phyloP scores from a whole-genome alignment of 371 early-diverging fungal genomes.

The Batkoa obscura region DNA sequence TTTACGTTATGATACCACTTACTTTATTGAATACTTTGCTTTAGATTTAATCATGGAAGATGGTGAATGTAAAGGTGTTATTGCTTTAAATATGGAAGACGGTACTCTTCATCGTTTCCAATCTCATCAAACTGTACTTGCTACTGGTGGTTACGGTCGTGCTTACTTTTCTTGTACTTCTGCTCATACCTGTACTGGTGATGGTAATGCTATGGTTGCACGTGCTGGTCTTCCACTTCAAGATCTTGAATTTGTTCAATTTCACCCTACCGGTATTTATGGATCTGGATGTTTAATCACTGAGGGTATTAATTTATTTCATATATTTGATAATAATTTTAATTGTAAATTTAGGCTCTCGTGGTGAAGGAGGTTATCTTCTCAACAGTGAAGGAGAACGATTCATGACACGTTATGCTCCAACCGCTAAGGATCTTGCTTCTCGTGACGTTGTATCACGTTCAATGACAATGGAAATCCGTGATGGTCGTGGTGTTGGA shows the following conservation, averaged over 20 bases:
- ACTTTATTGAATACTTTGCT: slow-evolving; percentile 97
- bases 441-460: slow-evolving; percentile 96
- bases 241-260: slow-evolving; percentile 95
- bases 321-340: not conserved
- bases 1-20: slow-evolving; percentile 83
- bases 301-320: slow-evolving; percentile 39
- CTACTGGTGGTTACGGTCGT: slow-evolving; percentile 96
- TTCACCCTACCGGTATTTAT: slow-evolving; percentile 97
- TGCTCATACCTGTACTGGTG: slow-evolving; percentile 97
- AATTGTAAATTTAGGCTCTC: slow-evolving; percentile 17
- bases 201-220: slow-evolving; percentile 91
- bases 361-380: slow-evolving; percentile 93
- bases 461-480: slow-evolving; percentile 95
- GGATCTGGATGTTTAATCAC: slow-evolving; percentile 96
- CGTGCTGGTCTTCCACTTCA: slow-evolving; percentile 80
- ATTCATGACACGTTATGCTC: slow-evolving; percentile 98
- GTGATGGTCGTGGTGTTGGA: slow-evolving; percentile 93
- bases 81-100: slow-evolving; percentile 94
- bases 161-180: slow-evolving; percentile 97
- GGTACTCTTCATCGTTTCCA: slow-evolving; percentile 93
- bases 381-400: slow-evolving; percentile 84
- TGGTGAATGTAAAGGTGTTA: slow-evolving; percentile 89
- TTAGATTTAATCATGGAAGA: slow-evolving; percentile 96
- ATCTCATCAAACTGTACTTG: slow-evolving; percentile 92
- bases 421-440: slow-evolving; percentile 94